Evolutionary conservation across 2,329 filamentous ascomycete genomes (phyloP).

Genomic region (Periconia sp.): DNA sequence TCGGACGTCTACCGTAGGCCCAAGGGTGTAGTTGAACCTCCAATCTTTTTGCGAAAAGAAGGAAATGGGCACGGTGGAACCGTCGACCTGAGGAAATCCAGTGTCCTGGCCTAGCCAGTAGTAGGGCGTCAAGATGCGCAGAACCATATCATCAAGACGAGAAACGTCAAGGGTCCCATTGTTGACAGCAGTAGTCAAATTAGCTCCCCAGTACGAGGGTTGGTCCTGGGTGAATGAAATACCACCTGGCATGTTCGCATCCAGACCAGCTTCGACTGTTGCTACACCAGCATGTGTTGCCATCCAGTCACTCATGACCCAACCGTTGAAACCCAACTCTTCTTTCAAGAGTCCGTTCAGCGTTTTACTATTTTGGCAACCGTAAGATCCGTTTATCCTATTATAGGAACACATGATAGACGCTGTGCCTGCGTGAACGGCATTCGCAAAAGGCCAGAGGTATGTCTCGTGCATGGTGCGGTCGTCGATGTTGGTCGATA

Average conservation of each 20-base stretch:
- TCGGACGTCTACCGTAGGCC: slow-evolving; percentile 41
- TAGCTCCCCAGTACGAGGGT: slow-evolving; percentile 39
- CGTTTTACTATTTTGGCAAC: slow-evolving; percentile 40
- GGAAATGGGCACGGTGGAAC: slow-evolving; percentile 22
- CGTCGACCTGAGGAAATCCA: slow-evolving; percentile 39
- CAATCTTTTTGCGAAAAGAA: slow-evolving; percentile 19
- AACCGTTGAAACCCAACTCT: slow-evolving; percentile 54
- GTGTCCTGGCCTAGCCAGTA: slow-evolving; percentile 45
- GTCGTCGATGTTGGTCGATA: slow-evolving; percentile 63
- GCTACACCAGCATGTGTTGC: slow-evolving; percentile 49
- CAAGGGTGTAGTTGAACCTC: slow-evolving; percentile 36
- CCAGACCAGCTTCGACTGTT: slow-evolving; percentile 50
- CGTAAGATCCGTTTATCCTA: slow-evolving; percentile 33
- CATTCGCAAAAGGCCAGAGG: slow-evolving; percentile 65
- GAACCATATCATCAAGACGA: slow-evolving; percentile 50
- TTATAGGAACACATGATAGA: slow-evolving; percentile 62
- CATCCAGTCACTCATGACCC: slow-evolving; percentile 47
- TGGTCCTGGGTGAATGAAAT: slow-evolving; percentile 17
- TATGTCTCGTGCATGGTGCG: slow-evolving; percentile 67
- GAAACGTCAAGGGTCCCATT: slow-evolving; percentile 44
- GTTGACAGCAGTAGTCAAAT: slow-evolving; percentile 39
- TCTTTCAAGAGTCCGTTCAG: slow-evolving; percentile 55
- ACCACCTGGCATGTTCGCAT: slow-evolving; percentile 50
- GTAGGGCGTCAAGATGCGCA: slow-evolving; percentile 50
- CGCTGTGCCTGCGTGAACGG: slow-evolving; percentile 58